Evolutionary conservation across 495 filamentous ascomycete genomes (phyloP).

Genomic region (Hyphodiscus hymeniophilus): DNA sequence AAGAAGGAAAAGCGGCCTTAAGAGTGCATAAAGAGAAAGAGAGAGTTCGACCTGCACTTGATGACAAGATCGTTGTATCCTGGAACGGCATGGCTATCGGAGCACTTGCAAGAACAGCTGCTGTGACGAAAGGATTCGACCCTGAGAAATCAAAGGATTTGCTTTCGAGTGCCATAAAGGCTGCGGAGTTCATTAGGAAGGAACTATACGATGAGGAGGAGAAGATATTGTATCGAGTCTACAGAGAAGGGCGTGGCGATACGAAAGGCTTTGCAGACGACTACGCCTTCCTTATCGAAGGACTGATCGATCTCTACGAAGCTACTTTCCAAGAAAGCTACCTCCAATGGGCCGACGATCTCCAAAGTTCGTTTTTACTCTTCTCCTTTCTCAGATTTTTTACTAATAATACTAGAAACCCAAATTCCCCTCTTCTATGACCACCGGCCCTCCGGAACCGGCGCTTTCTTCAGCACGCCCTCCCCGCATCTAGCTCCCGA

Average conservation of each 20-base stretch:
- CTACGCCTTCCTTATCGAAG: constrained; percentile 83
- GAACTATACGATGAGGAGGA: constrained; percentile 63
- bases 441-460: constrained; percentile 26
- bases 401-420: constrained; percentile 36
- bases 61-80: constrained; percentile 82
- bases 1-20: constrained; percentile 59
- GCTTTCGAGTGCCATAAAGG: constrained; percentile 54
- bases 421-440: constrained; percentile 68
- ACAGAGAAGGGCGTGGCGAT: constrained; percentile 60
- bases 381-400: neutral
- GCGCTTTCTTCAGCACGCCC: constrained; percentile 84
- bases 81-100: constrained; percentile 91
- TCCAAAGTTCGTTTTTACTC: constrained; percentile 54
- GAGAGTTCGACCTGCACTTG: constrained; percentile 70
- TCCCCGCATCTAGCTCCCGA: constrained; percentile 45
- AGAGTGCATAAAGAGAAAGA: constrained; percentile 64
- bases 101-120: constrained; percentile 64
- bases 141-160: constrained; percentile 49
- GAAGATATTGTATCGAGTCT: constrained; percentile 66
- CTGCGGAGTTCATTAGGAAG: constrained; percentile 66
- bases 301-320: constrained; percentile 81
- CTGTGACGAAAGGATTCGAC: constrained; percentile 56
- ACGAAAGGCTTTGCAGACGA: constrained; percentile 85
- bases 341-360: constrained; percentile 71
- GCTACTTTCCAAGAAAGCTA: constrained; percentile 74